These are phyloP conservation scores for Collybia sordida DNA, from an alignment of 768 basidiomycete genomes.

Conservation along the genomic window DNA sequence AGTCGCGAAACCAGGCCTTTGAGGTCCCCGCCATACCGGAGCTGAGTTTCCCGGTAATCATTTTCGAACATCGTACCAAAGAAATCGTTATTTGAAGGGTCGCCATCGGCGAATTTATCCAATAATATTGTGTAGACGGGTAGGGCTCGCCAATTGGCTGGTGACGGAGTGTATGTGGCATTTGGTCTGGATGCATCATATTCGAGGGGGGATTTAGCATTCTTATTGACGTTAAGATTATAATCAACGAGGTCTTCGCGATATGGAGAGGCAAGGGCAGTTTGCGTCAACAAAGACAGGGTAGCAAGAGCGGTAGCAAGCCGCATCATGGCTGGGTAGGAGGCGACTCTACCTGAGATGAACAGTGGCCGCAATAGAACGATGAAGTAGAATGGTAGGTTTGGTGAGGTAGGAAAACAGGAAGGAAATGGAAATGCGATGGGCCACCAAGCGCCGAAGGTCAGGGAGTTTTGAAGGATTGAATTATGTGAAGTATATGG, in stretches of 20 bases:
- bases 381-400: conserved; percentile 8
- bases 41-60: conserved; percentile 86
- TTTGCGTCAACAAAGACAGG: conserved; percentile 35
- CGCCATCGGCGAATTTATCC: conserved; percentile 94
- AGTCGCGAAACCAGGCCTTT: conserved; percentile 71
- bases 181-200: conserved; percentile 64
- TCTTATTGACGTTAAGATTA: conserved; percentile 79
- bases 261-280: conserved; percentile 62
- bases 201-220: conserved; percentile 63
- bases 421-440: not conserved
- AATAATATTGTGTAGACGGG: conserved; percentile 81
- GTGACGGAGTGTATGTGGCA: conserved; percentile 73
- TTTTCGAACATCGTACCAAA: conserved; percentile 78
- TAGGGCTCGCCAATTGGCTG: conserved; percentile 80
- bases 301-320: conserved; percentile 41
- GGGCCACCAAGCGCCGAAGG: not conserved
- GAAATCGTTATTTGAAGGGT: conserved; percentile 89
- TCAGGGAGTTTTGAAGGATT: too few species aligned
- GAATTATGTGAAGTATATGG: too few species aligned
- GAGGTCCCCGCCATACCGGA: conserved; percentile 88
- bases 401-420: too few species aligned
- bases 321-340: conserved; percentile 37
- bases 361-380: conserved; percentile 19
- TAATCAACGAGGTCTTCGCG: conserved; percentile 63
- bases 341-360: conserved; percentile 10